Evolutionary conservation across 306 rosid species (phyloP).

Genomic region (Cicer judaicum): DNA sequence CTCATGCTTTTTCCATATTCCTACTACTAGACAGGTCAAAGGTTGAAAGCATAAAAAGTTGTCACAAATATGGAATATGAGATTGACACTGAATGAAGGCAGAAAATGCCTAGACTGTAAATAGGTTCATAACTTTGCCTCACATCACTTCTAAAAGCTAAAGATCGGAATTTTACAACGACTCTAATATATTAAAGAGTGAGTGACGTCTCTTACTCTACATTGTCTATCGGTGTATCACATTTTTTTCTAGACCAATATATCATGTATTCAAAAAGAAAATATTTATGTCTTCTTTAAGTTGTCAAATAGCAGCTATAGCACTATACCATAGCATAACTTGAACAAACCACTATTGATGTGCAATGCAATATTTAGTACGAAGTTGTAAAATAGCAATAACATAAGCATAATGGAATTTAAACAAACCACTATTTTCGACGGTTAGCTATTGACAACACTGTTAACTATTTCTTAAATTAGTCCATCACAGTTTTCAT

Average conservation of each 20-base stretch:
- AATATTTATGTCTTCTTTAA: background rate
- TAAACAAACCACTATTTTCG: too few relatives aligned
- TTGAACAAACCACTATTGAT: too few relatives aligned
- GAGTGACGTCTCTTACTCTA: background rate
- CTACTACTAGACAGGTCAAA: background rate
- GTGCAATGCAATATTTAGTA: too few relatives aligned
- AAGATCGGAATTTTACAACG: background rate
- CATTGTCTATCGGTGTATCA: background rate
- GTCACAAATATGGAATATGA: background rate
- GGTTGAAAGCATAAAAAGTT: background rate
- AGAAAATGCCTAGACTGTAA: background rate
- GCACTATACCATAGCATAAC: too few relatives aligned
- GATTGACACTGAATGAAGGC: constrained; percentile 6
- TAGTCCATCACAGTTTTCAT: background rate
- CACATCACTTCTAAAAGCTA: constrained; percentile 26
- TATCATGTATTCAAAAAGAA: background rate
- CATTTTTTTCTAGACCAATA: background rate
- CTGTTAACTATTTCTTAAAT: background rate
- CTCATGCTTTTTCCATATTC: constrained; percentile 1
- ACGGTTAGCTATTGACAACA: too few relatives aligned
- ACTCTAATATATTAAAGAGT: background rate
- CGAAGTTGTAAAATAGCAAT: too few relatives aligned
- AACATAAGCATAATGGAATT: too few relatives aligned
- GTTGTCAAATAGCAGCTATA: too few relatives aligned
- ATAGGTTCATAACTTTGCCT: constrained; percentile 14